Evolutionary conservation across 441 rosid species (phyloP).

Genomic region (Dalechampia spathulata): DNA sequence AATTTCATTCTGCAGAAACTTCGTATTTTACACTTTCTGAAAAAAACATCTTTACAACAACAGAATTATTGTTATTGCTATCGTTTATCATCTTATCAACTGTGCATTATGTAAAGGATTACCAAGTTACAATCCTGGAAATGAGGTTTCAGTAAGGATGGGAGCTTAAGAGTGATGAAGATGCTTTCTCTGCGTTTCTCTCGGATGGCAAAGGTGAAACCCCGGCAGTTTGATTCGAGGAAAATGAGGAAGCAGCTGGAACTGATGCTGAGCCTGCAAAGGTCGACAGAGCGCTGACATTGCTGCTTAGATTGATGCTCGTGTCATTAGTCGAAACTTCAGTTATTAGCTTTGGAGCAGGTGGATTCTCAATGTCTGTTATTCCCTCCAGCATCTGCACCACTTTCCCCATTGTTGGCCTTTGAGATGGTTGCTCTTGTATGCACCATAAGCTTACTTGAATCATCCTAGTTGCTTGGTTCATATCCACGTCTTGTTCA

Average conservation of each 20-base stretch:
- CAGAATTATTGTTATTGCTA: background rate
- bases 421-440: slow-evolving; percentile 57
- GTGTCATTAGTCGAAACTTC: slow-evolving; percentile 32
- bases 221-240: slow-evolving; percentile 29
- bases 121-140: background rate
- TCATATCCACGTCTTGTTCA: slow-evolving; percentile 32
- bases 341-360: slow-evolving; percentile 35
- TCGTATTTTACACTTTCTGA: background rate
- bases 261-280: slow-evolving; percentile 36
- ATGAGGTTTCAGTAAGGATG: slow-evolving; percentile 7
- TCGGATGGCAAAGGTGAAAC: slow-evolving; percentile 35
- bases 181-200: slow-evolving; percentile 25
- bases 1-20: background rate
- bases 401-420: slow-evolving; percentile 70
- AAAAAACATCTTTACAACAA: background rate
- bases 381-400: slow-evolving; percentile 74
- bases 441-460: slow-evolving; percentile 59
- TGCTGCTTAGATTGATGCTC: slow-evolving; percentile 38
- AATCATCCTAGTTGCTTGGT: slow-evolving; percentile 46
- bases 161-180: slow-evolving; percentile 29
- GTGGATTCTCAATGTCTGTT: slow-evolving; percentile 40
- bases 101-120: background rate
- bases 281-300: slow-evolving; percentile 33
- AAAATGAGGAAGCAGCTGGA: slow-evolving; percentile 29
- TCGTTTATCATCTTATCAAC: too few relatives aligned